Evolutionary conservation across 306 rosid species (phyloP).

Genomic region (Dalbergia oliveri): DNA sequence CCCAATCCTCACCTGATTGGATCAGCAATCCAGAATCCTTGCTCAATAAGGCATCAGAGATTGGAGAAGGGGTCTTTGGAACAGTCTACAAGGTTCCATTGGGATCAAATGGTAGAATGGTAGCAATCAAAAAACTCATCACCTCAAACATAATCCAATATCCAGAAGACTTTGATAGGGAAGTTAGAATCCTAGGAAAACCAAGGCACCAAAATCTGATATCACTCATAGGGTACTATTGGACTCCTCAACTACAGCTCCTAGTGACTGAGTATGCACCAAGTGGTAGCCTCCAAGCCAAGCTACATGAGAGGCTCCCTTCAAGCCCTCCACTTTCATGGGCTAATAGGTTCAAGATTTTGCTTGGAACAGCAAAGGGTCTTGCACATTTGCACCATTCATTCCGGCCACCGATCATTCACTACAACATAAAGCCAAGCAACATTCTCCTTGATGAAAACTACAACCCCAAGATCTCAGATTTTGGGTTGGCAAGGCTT

Average conservation of each 20-base stretch:
- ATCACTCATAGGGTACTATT: slow-evolving; percentile 75
- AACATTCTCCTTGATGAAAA: slow-evolving; percentile 79
- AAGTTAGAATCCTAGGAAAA: slow-evolving; percentile 74
- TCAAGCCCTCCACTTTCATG: slow-evolving; percentile 74
- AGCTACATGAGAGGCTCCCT: slow-evolving; percentile 71
- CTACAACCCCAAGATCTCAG: slow-evolving; percentile 70
- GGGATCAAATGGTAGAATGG: slow-evolving; percentile 71
- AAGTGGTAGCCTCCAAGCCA: slow-evolving; percentile 75
- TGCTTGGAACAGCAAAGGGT: slow-evolving; percentile 83
- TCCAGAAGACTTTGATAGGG: slow-evolving; percentile 80
- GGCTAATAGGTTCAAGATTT: slow-evolving; percentile 73
- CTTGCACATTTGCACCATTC: slow-evolving; percentile 82
- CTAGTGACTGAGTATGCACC: slow-evolving; percentile 73
- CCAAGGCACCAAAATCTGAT: slow-evolving; percentile 78
- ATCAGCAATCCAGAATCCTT: slow-evolving; percentile 65
- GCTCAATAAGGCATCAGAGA: slow-evolving; percentile 80
- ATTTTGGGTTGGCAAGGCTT: slow-evolving; percentile 78
- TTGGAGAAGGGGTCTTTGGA: slow-evolving; percentile 92
- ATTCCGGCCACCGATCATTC: slow-evolving; percentile 70
- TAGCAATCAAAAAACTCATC: slow-evolving; percentile 80
- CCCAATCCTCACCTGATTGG: slow-evolving; percentile 54
- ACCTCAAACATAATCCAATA: slow-evolving; percentile 67
- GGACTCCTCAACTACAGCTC: slow-evolving; percentile 81
- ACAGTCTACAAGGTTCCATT: slow-evolving; percentile 79
- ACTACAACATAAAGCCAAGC: slow-evolving; percentile 86